Conservation (phyloP, 495 filamentous ascomycete species). For the Penicillium salamii region DNA sequence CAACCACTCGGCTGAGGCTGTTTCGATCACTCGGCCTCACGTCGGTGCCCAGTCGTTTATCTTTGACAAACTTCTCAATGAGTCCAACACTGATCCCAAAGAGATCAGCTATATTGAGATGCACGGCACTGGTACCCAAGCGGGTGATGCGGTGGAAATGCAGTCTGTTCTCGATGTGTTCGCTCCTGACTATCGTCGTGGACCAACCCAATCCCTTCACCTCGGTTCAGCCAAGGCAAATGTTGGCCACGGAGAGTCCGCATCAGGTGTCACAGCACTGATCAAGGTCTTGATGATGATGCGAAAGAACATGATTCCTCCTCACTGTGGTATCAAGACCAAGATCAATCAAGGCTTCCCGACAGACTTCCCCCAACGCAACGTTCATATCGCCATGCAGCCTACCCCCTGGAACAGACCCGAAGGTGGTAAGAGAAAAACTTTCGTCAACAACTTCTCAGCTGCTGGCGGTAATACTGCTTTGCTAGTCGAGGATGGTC, state of each 20-base stretch:
- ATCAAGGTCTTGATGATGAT: constrained; percentile 89
- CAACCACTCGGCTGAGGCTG: constrained; percentile 73
- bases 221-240: constrained; percentile 87
- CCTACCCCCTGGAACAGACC: constrained; percentile 62
- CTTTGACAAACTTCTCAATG: constrained; percentile 65
- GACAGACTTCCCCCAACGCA: constrained; percentile 67
- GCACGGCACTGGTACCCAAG: constrained; percentile 87
- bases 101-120: constrained; percentile 83
- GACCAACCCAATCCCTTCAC: constrained; percentile 67
- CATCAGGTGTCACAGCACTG: constrained; percentile 77
- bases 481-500: constrained; percentile 55
- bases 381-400: constrained; percentile 65
- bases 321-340: constrained; percentile 84
- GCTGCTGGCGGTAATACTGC: constrained; percentile 56
- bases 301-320: constrained; percentile 76
- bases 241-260: constrained; percentile 86
- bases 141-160: constrained; percentile 80
- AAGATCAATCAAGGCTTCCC: constrained; percentile 81
- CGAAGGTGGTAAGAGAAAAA: constrained; percentile 59
- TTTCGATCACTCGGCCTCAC: constrained; percentile 83
- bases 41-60: constrained; percentile 67
- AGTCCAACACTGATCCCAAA: constrained; percentile 67
- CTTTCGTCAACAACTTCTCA: constrained; percentile 69
- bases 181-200: constrained; percentile 66
- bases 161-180: constrained; percentile 75